phyloP scores from a whole-genome alignment of 257 asterid species.

The Solanum pimpinellifolium region DNA sequence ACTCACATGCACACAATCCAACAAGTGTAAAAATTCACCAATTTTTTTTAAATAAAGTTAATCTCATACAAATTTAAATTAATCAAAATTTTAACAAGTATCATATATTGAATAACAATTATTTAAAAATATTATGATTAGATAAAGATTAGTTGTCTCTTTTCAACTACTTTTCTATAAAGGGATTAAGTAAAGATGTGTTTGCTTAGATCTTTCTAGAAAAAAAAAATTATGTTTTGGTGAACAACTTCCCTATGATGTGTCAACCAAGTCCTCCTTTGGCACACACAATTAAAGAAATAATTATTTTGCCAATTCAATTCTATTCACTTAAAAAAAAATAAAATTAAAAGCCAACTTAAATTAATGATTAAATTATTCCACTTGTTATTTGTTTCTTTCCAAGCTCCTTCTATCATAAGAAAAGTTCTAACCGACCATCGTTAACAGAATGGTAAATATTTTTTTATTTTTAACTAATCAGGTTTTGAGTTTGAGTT shows the following conservation, averaged over 20 bases:
- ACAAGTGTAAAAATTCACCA: not conserved
- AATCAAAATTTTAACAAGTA: rapidly evolving
- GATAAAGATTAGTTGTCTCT: not conserved
- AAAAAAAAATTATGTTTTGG: not conserved
- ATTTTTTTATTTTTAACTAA: no score
- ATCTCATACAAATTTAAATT: not conserved
- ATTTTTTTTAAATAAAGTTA: no score
- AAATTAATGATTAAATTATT: not conserved
- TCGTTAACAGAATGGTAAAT: rapidly evolving
- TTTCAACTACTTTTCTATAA: not conserved
- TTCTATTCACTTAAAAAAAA: not conserved
- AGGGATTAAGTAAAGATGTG: not conserved
- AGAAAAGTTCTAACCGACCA: not conserved
- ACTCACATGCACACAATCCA: not conserved
- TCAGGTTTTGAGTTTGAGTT: rapidly evolving
- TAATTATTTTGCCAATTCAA: not conserved
- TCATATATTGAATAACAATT: not conserved
- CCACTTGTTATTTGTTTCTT: not conserved
- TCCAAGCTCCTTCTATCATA: not conserved
- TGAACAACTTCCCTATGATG: not conserved
- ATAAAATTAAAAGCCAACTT: not conserved
- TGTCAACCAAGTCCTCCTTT: not conserved
- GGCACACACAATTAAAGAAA: not conserved
- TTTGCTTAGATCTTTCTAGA: not conserved
- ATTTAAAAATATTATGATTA: not conserved